These are phyloP conservation scores for Lipomyces oligophaga DNA, from an alignment of 805 yeast genomes.

Conservation along the genomic window DNA sequence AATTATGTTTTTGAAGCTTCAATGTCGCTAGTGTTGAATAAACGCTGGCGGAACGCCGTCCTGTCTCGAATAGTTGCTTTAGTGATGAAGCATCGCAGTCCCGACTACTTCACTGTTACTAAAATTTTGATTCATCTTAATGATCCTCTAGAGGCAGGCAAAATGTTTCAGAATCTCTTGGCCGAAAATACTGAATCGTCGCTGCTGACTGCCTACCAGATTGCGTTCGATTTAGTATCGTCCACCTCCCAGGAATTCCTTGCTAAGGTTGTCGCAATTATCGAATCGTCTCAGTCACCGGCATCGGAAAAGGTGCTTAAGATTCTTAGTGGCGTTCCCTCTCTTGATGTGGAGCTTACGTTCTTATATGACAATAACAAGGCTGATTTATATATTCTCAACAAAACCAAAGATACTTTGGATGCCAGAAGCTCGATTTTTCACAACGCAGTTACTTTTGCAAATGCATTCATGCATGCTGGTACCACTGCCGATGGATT, in stretches of 20 bases:
- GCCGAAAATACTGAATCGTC: conserved; percentile 41
- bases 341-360: conserved; percentile 87
- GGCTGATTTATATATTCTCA: conserved; percentile 76
- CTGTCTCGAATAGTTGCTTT: conserved; percentile 60
- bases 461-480: conserved; percentile 90
- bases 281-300: conserved; percentile 36
- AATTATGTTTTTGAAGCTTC: conserved; percentile 69
- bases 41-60: conserved; percentile 61
- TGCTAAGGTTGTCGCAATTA: conserved; percentile 44
- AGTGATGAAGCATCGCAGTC: conserved; percentile 53
- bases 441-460: conserved; percentile 93
- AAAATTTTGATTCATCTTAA: conserved; percentile 86
- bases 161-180: conserved; percentile 61
- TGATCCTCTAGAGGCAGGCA: conserved; percentile 65
- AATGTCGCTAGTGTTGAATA: conserved; percentile 60
- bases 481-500: conserved; percentile 96
- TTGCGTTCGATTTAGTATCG: conserved; percentile 89
- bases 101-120: conserved; percentile 79
- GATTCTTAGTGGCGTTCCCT: conserved; percentile 85
- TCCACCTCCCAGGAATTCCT: conserved; percentile 88
- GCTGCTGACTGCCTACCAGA: conserved; percentile 72
- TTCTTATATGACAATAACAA: conserved; percentile 82
- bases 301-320: conserved; percentile 46
- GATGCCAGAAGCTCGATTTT: conserved; percentile 92
- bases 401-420: conserved; percentile 71